Evolutionary conservation across 2,329 filamentous ascomycete genomes (phyloP).

Genomic region (Magnaporthiopsis rhizophila): DNA sequence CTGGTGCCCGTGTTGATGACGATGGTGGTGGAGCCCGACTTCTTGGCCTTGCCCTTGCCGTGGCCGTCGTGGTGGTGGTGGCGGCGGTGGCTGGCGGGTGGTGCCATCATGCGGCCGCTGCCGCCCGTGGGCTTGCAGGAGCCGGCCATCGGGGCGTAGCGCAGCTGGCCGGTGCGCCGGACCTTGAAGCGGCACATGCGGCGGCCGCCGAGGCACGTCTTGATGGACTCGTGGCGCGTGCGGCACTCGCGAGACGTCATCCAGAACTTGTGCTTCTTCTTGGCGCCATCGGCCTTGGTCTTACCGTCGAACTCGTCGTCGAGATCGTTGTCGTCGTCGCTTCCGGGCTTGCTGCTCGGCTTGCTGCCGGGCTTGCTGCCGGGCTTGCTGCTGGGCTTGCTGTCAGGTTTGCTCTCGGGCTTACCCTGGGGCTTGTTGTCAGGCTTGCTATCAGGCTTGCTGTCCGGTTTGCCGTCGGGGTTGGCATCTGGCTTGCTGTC

Average conservation of each 20-base stretch:
- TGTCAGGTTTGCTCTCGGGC: too few species aligned
- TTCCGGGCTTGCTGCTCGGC: not conserved
- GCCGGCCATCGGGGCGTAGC: not conserved
- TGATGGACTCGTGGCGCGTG: not conserved
- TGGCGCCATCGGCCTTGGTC: not conserved
- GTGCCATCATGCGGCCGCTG: not conserved
- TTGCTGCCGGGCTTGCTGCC: too few species aligned
- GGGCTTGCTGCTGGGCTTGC: not conserved
- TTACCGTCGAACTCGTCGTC: not conserved
- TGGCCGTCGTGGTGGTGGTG: not conserved
- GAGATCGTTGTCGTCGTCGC: not conserved
- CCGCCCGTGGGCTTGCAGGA: not conserved
- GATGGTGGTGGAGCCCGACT: constrained; percentile 1
- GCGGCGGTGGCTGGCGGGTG: not conserved
- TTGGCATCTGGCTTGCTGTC: not conserved
- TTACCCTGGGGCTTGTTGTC: too few species aligned
- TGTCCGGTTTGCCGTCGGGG: not conserved
- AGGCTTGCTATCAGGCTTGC: too few species aligned
- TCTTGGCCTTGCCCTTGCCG: not conserved
- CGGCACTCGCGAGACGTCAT: not conserved
- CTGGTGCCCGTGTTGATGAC: not conserved
- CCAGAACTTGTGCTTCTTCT: not conserved
- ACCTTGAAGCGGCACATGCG: constrained; percentile 1
- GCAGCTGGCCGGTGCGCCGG: not conserved
- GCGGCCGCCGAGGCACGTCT: not conserved